Base-by-base conservation (phyloP, 257 asterid species). In the Solanum rostratum region DNA sequence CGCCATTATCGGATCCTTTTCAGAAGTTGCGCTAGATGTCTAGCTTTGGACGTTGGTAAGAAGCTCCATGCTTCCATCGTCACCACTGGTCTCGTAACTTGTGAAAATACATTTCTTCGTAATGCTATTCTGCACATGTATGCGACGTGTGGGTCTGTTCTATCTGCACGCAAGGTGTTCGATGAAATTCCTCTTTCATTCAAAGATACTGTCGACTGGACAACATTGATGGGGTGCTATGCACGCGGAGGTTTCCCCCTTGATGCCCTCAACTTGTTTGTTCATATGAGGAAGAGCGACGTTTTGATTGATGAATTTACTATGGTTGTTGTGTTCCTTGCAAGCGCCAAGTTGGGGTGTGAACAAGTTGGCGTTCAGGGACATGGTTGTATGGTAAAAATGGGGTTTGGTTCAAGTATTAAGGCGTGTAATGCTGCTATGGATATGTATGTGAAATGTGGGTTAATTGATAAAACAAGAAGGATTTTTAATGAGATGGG, bases 171-270 rank as follows among this genome's bases (percentile, higher is more conserved):
- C 82, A 89, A 91, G 65, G 6, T 94, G 94, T 95, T 95, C 90
- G 94, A 88, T 84, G 90, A 89, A 90, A 94, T 95, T 89, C 94
- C 94, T 39, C 24, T 43, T 0, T 5, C 88, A 3, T 46, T 83
- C 19, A 95, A 93, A 82, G 97, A 94, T 83, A 85, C 94, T 5
- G 92, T 88, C 16, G 98, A 95, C 83, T 95, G 98, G 98, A 94
- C 96, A 53, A 79, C 91, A 39, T 87, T 94, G 50, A 91, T 93
- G 93, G 93, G 89, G 83, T 91, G 94, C 43, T 87, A 88, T 87
- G 29, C 86, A 83, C 92, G 83, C 24, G 55, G 43, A 24, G 92
- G 93, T 15, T 78, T 91, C 3, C 91, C 88, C 52, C 71, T 80
- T 30, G 89, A 90, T 27, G 91, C 91, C 41, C 89, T 94, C 74